Base-by-base conservation (phyloP, 345 rosid genomes). In the Acer saccharum region DNA sequence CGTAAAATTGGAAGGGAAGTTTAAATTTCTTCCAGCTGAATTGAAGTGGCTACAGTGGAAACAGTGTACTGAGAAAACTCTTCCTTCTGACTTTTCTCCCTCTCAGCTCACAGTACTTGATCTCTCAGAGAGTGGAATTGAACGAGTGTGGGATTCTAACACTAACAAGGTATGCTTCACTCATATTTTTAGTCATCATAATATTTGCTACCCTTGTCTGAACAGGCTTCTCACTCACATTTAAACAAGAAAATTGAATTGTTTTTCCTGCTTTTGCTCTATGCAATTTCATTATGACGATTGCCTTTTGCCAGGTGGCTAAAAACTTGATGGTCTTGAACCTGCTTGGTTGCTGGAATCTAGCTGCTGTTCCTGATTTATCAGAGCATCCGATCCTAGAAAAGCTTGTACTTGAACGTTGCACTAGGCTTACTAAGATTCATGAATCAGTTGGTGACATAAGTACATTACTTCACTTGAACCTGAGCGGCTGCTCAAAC, bases 291-390 rank as follows among this genome's bases (percentile, higher is more conserved):
- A 35, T 52, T 50, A 48, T 46, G 65, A 12, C 71, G 13, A 57
- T 58, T 65, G 46, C 61, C 71, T 83, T 64, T 57, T 65, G 57
- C 55, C 74, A 85, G 88, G 81, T 76, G 57, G 84, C 85, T 17
- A 73, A 83, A 77, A 87, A 76, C 58, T 82, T 89, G 85, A 77
- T 63, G 78, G 84, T 86, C 76, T 21, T 89, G 83, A 82, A 86
- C 76, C 87, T 89, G 23, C 66, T 27, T 14, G 41, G 35, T 52
- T 89, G 92, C 77, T 39, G 72, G n/a, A 35, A 80, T 29, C 86
- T 89, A 39, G 74, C 74, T 52, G 69, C 68, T 65, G 65, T 86
- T 69, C 90, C 92, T 65, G 84, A 88, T 79, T 75, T 90, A 75
- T 85, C 87, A 20, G 60, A 75, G 67, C 69, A 65, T 58, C 50